Evolutionary conservation across 495 filamentous ascomycete species (phyloP).

Genomic region (Ascobolus immersus): DNA sequence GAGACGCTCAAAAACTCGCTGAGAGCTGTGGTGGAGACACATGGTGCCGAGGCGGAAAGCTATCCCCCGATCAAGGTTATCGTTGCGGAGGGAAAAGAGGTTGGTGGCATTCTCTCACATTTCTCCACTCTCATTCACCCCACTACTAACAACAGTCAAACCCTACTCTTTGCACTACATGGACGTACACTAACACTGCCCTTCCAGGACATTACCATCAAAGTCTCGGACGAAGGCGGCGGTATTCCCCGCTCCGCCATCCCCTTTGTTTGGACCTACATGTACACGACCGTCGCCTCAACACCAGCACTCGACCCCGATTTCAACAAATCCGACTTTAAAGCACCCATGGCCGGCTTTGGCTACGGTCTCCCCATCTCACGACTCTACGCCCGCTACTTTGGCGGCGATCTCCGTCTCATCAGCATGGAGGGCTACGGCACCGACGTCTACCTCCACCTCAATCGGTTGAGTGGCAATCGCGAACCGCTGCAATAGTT

Average conservation of each 20-base stretch:
- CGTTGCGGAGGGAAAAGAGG: constrained; percentile 80
- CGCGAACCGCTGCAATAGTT: constrained; percentile 93
- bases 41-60: constrained; percentile 80
- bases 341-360: constrained; percentile 96
- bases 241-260: constrained; percentile 79
- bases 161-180: neutral
- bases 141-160: neutral
- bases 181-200: constrained; percentile 2
- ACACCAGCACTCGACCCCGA: constrained; percentile 87
- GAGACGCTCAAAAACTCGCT: constrained; percentile 97
- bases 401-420: constrained; percentile 85
- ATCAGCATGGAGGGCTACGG: constrained; percentile 99
- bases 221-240: constrained; percentile 85
- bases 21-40: constrained; percentile 84
- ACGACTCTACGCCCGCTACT: constrained; percentile 83
- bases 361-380: constrained; percentile 88
- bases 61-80: constrained; percentile 94
- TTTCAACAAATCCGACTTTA: constrained; percentile 98
- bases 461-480: constrained; percentile 82
- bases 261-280: constrained; percentile 95
- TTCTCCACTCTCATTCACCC: neutral
- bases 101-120: constrained; percentile 1
- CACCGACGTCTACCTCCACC: constrained; percentile 92
- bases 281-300: constrained; percentile 95
- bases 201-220: constrained; percentile 69